Evolutionary conservation across 2,329 filamentous ascomycete genomes (phyloP).

Genomic region (Cytospora piceicola): DNA sequence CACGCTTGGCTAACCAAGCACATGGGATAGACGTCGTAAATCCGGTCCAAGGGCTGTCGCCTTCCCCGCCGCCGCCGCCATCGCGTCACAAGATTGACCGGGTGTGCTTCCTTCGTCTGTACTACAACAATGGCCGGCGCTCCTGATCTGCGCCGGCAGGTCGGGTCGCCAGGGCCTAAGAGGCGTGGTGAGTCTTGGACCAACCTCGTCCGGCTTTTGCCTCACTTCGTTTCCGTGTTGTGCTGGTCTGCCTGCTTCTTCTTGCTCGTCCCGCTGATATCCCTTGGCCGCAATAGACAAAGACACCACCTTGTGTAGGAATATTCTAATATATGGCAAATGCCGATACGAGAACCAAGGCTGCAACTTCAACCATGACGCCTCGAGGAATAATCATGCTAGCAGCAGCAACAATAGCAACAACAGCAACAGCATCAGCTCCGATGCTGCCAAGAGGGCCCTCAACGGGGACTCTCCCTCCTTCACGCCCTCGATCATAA

Average conservation of each 20-base stretch:
- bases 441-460: conserved; percentile 62
- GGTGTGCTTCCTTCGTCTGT: conserved; percentile 44
- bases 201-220: conserved; percentile 18
- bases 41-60: conserved; percentile 41
- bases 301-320: conserved; percentile 81
- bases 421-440: conserved; percentile 21
- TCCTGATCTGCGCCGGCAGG: conserved; percentile 54
- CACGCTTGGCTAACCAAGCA: conserved; percentile 33
- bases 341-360: conserved; percentile 91
- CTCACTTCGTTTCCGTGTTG: conserved; percentile 21
- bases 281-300: conserved; percentile 56
- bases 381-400: conserved; percentile 36
- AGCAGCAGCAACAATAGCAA: conserved; percentile 20
- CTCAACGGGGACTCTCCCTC: conserved; percentile 96
- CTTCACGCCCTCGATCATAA: conserved; percentile 73
- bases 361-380: conserved; percentile 89
- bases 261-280: conserved; percentile 28
- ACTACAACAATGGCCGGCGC: conserved; percentile 28
- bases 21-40: conserved; percentile 47
- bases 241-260: neutral
- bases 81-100: conserved; percentile 47
- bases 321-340: conserved; percentile 90
- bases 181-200: conserved; percentile 52
- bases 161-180: conserved; percentile 61
- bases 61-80: conserved; percentile 1